Conservation (phyloP, 805 yeast species). For the Tetrapisispora phaffii region DNA sequence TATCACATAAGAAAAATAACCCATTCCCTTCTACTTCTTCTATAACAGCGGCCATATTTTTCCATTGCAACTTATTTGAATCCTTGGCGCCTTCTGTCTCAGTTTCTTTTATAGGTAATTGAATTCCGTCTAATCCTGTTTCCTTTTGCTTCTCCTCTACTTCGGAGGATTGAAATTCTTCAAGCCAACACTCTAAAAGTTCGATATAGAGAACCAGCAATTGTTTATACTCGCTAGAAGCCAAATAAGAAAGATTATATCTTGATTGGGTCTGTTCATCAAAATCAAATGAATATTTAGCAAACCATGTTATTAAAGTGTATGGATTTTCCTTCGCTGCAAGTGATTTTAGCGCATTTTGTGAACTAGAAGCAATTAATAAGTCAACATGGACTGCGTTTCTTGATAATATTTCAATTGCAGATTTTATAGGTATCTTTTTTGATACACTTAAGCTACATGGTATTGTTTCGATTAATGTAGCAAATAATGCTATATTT, state of each 20-base stretch:
- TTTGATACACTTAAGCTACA: constrained; percentile 45
- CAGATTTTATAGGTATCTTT: constrained; percentile 46
- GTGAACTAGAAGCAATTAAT: constrained; percentile 54
- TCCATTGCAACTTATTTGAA: constrained; percentile 65
- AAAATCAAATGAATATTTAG: constrained; percentile 69
- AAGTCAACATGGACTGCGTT: constrained; percentile 62
- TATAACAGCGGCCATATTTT: constrained; percentile 69
- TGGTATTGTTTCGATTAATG: constrained; percentile 62
- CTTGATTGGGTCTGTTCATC: constrained; percentile 54
- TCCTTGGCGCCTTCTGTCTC: constrained; percentile 20
- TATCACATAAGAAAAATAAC: constrained; percentile 79
- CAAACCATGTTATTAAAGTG: constrained; percentile 60
- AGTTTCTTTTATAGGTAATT: constrained; percentile 14
- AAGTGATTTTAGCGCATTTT: constrained; percentile 51
- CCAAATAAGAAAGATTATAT: constrained; percentile 48
- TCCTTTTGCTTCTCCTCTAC: constrained; percentile 26
- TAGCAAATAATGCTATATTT: constrained; percentile 55
- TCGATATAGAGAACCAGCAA: constrained; percentile 67
- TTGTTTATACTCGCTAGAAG: constrained; percentile 50
- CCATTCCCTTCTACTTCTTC: constrained; percentile 97
- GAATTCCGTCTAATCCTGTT: constrained; percentile 26
- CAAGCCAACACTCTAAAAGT: constrained; percentile 72
- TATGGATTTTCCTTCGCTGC: constrained; percentile 64
- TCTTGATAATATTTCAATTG: constrained; percentile 67
- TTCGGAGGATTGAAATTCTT: constrained; percentile 40